phyloP scores from a whole-genome alignment of 2,329 filamentous ascomycete genomes.

The Alternaria brassicae region DNA sequence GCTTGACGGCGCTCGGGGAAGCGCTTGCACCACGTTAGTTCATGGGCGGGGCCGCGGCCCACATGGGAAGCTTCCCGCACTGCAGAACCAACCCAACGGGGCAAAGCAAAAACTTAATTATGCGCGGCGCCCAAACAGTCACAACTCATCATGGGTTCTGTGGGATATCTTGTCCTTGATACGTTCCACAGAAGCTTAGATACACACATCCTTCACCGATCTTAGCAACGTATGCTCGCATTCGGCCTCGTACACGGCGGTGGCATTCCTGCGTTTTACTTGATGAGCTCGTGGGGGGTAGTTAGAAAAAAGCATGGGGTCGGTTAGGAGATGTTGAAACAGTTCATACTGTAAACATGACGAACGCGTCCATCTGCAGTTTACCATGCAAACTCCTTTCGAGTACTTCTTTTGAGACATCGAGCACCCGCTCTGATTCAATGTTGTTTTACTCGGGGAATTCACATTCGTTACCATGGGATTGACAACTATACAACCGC shows the following conservation, averaged over 20 bases:
- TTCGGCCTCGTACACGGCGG: not conserved
- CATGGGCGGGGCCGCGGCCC: not conserved
- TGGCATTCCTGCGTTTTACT: not conserved
- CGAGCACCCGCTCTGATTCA: not conserved
- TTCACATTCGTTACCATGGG: constrained; percentile 9
- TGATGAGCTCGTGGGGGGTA: not conserved
- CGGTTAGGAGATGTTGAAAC: not conserved
- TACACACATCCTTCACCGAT: not conserved
- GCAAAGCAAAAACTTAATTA: not conserved
- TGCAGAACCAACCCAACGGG: not conserved
- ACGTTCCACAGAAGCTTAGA: not conserved
- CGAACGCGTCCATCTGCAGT: not conserved
- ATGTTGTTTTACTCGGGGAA: not conserved
- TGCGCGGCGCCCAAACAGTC: not conserved
- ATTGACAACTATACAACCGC: constrained; percentile 20
- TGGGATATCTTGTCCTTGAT: not conserved
- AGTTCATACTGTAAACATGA: not conserved
- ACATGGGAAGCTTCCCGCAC: not conserved
- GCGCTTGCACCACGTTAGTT: not conserved
- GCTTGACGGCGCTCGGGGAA: not conserved
- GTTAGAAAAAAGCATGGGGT: not conserved
- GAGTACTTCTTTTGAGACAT: not conserved
- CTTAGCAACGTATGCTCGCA: not conserved
- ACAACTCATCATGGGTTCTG: not conserved
- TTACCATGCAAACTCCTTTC: not conserved